phyloP scores from a whole-genome alignment of 768 basidiomycete species.

The Hysterangium stoloniferum region DNA sequence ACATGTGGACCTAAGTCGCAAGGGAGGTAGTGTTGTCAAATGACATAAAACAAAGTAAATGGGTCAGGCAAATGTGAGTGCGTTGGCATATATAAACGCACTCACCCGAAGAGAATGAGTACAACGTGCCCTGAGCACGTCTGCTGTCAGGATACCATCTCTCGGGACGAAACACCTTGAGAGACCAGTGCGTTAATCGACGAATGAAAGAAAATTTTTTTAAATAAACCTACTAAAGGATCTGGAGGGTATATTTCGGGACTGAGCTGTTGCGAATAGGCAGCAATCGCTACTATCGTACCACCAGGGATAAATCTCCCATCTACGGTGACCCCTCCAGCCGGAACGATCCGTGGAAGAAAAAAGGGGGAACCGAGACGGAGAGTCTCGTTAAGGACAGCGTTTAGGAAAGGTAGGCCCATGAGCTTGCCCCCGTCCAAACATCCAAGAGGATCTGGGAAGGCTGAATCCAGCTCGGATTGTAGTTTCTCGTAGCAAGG shows the following conservation, averaged over 20 bases:
- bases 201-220: neutral
- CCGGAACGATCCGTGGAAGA: conserved; percentile 24
- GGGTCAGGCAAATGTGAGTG: no score
- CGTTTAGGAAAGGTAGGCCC: conserved; percentile 27
- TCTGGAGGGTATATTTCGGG: conserved; percentile 26
- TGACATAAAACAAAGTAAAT: neutral
- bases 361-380: conserved; percentile 25
- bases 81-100: conserved; percentile 10
- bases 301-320: conserved; percentile 24
- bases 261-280: conserved; percentile 22
- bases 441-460: conserved; percentile 16
- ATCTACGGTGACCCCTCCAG: conserved; percentile 22
- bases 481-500: conserved; percentile 18
- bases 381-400: conserved; percentile 27
- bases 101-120: conserved; percentile 24
- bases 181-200: no score
- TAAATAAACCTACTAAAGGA: conserved; percentile 10
- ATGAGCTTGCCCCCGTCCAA: conserved; percentile 17
- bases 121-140: conserved; percentile 21
- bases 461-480: conserved; percentile 22
- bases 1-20: conserved; percentile 24
- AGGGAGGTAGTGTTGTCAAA: neutral
- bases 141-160: conserved; percentile 27
- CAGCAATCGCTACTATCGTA: conserved; percentile 24
- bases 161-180: conserved; percentile 22